phyloP scores from a whole-genome alignment of 306 rosid species.

The Hylodesmum podocarpum region DNA sequence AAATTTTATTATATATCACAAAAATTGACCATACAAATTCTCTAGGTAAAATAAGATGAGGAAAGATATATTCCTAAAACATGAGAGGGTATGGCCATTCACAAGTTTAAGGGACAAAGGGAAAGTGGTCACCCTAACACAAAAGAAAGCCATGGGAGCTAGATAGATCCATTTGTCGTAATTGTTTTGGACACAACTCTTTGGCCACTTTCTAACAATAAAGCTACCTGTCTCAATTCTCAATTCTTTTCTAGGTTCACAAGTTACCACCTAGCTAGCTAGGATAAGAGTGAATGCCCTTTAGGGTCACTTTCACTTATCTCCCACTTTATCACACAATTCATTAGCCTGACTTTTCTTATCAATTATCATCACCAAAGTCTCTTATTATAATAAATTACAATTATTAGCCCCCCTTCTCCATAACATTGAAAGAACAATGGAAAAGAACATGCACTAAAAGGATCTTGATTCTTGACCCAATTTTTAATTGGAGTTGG shows the following conservation, averaged over 20 bases:
- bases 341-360: conserved; percentile 26
- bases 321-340: conserved; percentile 27
- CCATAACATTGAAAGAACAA: not conserved
- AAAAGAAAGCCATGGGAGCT: conserved; percentile 14
- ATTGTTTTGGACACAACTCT: conserved; percentile 11
- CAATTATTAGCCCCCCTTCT: not conserved
- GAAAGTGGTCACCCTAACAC: conserved; percentile 40
- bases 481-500: conserved; percentile 16
- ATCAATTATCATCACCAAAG: conserved; percentile 39
- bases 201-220: conserved; percentile 18
- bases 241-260: conserved; percentile 38
- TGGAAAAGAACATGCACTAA: not conserved
- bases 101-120: conserved; percentile 24
- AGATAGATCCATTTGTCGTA: conserved; percentile 16
- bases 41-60: conserved; percentile 43
- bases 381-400: conserved; percentile 37
- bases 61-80: conserved; percentile 31
- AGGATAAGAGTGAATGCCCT: conserved; percentile 31
- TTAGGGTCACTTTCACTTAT: conserved; percentile 42
- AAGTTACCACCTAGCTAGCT: not conserved
- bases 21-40: no score
- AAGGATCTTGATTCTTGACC: not conserved
- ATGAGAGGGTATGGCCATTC: not conserved
- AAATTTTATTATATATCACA: no score
- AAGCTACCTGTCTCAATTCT: conserved; percentile 30